phyloP scores from a whole-genome alignment of 1,284 basidiomycete species.

The Sphagnurus paluster region DNA sequence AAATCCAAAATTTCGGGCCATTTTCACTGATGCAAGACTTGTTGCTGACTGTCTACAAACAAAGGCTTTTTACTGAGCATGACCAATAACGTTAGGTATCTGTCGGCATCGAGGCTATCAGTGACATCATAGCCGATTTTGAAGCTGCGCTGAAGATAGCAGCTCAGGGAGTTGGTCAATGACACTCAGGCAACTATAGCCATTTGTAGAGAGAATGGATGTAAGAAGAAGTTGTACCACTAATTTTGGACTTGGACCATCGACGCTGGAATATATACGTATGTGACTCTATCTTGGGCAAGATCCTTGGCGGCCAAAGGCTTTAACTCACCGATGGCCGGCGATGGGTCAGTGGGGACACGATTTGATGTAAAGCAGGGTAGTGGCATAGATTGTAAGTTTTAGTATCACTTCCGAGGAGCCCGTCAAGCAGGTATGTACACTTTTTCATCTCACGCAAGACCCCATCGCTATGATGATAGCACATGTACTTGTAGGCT shows the following conservation, averaged over 20 bases:
- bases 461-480: too few species aligned
- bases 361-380: too few species aligned
- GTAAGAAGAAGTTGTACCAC: background rate
- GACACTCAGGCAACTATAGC: background rate
- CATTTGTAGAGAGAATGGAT: background rate
- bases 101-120: slow-evolving; percentile 80
- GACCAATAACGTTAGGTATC: slow-evolving; percentile 28
- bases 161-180: background rate
- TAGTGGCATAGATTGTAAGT: too few species aligned
- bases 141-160: slow-evolving; percentile 53
- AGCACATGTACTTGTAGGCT: too few species aligned
- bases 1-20: too few species aligned
- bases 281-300: background rate
- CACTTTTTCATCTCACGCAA: too few species aligned
- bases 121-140: slow-evolving; percentile 87
- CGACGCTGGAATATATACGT: background rate
- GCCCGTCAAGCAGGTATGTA: too few species aligned
- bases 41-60: too few species aligned
- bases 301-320: background rate
- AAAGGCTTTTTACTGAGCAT: slow-evolving; percentile 1
- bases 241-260: background rate
- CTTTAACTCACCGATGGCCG: background rate
- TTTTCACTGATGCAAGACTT: too few species aligned
- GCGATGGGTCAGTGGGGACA: too few species aligned
- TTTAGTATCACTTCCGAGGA: too few species aligned